phyloP scores from a whole-genome alignment of 345 rosid genomes.

The Acer saccharum region DNA sequence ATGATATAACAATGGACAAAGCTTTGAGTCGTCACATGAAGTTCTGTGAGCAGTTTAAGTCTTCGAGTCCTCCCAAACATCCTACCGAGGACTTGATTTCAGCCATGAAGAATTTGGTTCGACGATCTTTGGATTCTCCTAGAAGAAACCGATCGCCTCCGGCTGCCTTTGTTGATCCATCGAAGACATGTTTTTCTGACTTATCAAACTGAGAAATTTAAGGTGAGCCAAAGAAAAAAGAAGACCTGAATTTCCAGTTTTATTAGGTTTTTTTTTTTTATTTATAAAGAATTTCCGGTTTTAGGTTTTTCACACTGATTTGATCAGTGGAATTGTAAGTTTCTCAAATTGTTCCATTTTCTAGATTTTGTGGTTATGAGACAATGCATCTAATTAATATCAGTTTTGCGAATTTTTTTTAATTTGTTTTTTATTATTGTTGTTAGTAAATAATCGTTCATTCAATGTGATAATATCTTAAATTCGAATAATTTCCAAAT shows the following conservation, averaged over 20 bases:
- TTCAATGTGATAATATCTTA: too few species aligned
- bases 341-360: background rate
- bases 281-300: too few species aligned
- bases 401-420: background rate
- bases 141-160: conserved; percentile 21
- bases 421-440: too few species aligned
- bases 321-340: background rate
- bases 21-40: conserved; percentile 64
- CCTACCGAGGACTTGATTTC: conserved; percentile 49
- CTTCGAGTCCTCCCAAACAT: conserved; percentile 33
- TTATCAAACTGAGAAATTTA: background rate
- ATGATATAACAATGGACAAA: too few species aligned
- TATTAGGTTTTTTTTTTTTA: too few species aligned
- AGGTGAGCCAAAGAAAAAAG: background rate
- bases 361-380: background rate
- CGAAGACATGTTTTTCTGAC: conserved; percentile 17
- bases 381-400: background rate
- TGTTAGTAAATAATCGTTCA: too few species aligned
- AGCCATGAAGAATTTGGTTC: conserved; percentile 40
- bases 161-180: background rate
- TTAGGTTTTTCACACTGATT: background rate
- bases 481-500: too few species aligned
- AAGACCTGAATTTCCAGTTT: background rate
- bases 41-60: conserved; percentile 55
- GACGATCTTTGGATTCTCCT: conserved; percentile 43